These are phyloP conservation scores for Fraxinus paxiana DNA, from an alignment of 305 asterid species.

Conservation along the genomic window DNA sequence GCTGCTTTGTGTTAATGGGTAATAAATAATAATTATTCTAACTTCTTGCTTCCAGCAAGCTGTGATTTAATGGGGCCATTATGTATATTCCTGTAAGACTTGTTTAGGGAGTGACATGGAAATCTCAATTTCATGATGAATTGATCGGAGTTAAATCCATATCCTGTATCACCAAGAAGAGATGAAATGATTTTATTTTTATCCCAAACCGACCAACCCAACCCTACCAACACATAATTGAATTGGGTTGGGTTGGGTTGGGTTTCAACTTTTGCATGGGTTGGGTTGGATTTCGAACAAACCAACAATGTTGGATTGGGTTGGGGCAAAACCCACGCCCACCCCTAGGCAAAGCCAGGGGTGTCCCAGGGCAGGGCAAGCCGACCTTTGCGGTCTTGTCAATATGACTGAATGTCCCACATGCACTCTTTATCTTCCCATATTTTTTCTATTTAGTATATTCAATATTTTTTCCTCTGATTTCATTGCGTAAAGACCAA, in stretches of 20 bases:
- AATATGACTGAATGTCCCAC: background rate
- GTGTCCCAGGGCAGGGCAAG: background rate
- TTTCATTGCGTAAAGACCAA: background rate
- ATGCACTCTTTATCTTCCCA: background rate
- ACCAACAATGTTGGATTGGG: too few species aligned
- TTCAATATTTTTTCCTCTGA: background rate
- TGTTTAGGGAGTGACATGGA: background rate
- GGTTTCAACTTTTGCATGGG: too few species aligned
- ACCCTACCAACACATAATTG: slow-evolving; percentile 1
- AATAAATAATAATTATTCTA: background rate
- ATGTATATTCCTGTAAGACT: background rate
- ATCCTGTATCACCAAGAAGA: background rate
- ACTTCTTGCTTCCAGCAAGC: background rate
- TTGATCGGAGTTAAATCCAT: background rate
- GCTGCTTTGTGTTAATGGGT: background rate
- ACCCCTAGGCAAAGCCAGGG: background rate
- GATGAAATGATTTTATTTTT: background rate
- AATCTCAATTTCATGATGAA: background rate
- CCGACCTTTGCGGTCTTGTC: background rate
- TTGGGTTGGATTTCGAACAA: too few species aligned
- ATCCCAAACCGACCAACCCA: background rate
- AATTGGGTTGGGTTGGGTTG: too few species aligned
- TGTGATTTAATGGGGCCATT: background rate
- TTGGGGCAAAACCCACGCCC: too few species aligned
- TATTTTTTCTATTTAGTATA: background rate